Evolutionary conservation across 257 asterid genomes (phyloP).

Genomic region (Striga asiatica): DNA sequence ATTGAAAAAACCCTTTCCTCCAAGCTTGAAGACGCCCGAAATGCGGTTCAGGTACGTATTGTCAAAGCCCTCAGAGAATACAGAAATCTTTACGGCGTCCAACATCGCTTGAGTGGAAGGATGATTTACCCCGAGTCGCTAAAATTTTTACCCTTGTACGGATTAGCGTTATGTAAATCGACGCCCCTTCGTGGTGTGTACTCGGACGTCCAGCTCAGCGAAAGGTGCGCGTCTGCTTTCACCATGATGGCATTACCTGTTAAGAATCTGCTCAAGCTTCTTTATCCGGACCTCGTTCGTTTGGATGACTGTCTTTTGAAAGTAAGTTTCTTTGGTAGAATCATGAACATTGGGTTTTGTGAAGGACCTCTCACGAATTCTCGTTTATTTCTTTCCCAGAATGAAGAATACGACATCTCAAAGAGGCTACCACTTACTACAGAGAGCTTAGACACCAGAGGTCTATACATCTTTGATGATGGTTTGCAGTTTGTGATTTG

Average conservation of each 20-base stretch:
- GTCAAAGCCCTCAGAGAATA: constrained; percentile 81
- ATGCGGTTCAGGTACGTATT: constrained; percentile 50
- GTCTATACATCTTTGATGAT: constrained; percentile 71
- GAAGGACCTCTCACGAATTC: too few relatives aligned
- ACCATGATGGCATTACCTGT: constrained; percentile 67
- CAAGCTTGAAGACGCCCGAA: constrained; percentile 84
- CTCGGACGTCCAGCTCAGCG: constrained; percentile 61
- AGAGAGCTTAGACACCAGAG: constrained; percentile 71
- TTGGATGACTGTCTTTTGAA: constrained; percentile 45
- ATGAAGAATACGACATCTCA: constrained; percentile 33
- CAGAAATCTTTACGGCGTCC: constrained; percentile 81
- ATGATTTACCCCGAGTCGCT: constrained; percentile 80
- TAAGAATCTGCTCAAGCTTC: constrained; percentile 51
- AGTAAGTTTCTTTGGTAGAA: constrained; percentile 21
- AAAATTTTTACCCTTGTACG: constrained; percentile 50
- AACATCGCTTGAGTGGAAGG: constrained; percentile 68
- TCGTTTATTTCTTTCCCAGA: constrained; percentile 15
- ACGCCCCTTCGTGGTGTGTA: constrained; percentile 75
- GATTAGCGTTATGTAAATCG: constrained; percentile 60
- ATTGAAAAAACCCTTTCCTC: constrained; percentile 69
- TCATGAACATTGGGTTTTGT: background rate
- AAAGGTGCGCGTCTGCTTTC: constrained; percentile 54
- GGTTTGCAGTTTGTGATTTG: constrained; percentile 78
- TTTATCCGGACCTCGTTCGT: constrained; percentile 52
- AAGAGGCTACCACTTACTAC: constrained; percentile 57